Evolutionary conservation across 2,329 filamentous ascomycete species (phyloP).

Genomic region (Emericellopsis cladophorae): DNA sequence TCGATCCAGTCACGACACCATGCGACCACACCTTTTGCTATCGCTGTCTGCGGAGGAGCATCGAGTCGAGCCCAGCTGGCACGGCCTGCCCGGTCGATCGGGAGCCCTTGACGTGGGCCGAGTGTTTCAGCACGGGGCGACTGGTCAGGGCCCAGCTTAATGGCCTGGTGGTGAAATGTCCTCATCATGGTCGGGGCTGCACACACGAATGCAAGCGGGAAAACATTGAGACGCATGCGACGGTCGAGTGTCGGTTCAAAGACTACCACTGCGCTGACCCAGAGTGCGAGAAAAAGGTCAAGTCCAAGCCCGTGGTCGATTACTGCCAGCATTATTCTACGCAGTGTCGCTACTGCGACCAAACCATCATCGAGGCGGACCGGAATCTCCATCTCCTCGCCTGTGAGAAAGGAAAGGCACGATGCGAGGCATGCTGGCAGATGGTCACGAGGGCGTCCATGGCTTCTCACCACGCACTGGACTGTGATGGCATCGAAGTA

Average conservation of each 20-base stretch:
- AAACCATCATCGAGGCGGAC: constrained; percentile 28
- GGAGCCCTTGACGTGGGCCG: constrained; percentile 23
- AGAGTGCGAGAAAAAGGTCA: constrained; percentile 36
- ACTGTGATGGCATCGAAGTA: constrained; percentile 36
- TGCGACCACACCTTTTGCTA: constrained; percentile 57
- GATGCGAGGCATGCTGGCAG: constrained; percentile 35
- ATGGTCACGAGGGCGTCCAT: constrained; percentile 30
- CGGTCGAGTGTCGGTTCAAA: constrained; percentile 42
- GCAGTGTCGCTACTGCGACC: constrained; percentile 41
- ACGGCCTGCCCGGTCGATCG: constrained; percentile 46
- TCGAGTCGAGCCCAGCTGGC: constrained; percentile 24
- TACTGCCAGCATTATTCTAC: constrained; percentile 41
- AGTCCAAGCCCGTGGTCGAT: constrained; percentile 34
- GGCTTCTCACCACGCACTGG: constrained; percentile 29
- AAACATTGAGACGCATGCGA: constrained; percentile 41
- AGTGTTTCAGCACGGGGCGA: constrained; percentile 26
- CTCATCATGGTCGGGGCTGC: constrained; percentile 39
- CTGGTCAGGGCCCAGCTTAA: constrained; percentile 50
- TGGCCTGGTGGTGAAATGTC: constrained; percentile 44
- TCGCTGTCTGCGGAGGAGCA: constrained; percentile 35
- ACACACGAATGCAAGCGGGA: constrained; percentile 35
- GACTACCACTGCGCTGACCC: constrained; percentile 42
- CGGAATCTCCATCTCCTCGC: constrained; percentile 18
- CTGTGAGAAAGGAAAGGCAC: constrained; percentile 32
- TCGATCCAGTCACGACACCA: constrained; percentile 46